phyloP scores from a whole-genome alignment of 2,329 filamentous ascomycete genomes.

The Ceratocystis colombiana region DNA sequence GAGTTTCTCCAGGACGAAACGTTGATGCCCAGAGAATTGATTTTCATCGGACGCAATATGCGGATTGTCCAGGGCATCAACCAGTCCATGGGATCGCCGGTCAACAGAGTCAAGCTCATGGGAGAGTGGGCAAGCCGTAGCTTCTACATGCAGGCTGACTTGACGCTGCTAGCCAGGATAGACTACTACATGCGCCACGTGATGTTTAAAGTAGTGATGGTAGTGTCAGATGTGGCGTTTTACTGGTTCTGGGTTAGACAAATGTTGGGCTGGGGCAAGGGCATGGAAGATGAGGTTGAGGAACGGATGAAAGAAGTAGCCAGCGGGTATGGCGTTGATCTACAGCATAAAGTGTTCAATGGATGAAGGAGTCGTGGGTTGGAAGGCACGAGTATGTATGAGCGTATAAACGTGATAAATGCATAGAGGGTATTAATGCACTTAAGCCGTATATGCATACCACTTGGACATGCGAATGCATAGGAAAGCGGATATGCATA shows the following conservation, averaged over 20 bases:
- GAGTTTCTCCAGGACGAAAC: constrained; percentile 72
- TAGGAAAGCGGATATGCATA: not conserved
- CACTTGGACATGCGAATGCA: not conserved
- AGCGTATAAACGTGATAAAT: not conserved
- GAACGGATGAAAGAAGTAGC: constrained; percentile 77
- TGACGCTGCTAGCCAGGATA: constrained; percentile 52
- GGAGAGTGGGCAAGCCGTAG: constrained; percentile 80
- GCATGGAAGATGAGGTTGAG: constrained; percentile 94
- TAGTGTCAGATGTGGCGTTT: constrained; percentile 70
- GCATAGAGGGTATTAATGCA: not conserved
- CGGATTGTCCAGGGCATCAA: constrained; percentile 91
- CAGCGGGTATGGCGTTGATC: constrained; percentile 80
- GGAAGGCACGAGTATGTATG: not conserved
- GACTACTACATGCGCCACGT: constrained; percentile 65
- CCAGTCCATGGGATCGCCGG: constrained; percentile 77
- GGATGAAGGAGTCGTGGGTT: constrained; percentile 42
- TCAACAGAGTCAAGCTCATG: constrained; percentile 90
- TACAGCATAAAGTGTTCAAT: constrained; percentile 82
- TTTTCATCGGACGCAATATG: constrained; percentile 86
- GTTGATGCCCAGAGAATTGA: constrained; percentile 80
- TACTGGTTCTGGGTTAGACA: constrained; percentile 72
- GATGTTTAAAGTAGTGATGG: constrained; percentile 68
- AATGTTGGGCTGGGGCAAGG: constrained; percentile 62
- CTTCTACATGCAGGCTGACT: constrained; percentile 61
- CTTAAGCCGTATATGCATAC: not conserved